A percentile compares a stretch with the other conserved stretches of the same genome.
phyloP scores from a whole-genome alignment of 345 rosid species.

The Eucalyptus tenuipes region DNA sequence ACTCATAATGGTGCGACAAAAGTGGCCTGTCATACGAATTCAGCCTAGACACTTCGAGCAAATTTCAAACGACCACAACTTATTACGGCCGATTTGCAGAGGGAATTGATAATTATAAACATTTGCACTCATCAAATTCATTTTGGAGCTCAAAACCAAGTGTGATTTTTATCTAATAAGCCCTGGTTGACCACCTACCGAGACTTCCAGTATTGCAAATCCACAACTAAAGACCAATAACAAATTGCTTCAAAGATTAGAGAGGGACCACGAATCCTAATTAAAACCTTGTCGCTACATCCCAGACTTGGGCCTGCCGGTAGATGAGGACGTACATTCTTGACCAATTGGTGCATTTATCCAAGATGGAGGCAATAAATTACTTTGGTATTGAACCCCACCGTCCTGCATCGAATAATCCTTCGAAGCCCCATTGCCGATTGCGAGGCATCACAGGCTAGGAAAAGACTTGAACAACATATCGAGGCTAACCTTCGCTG shows the following conservation, averaged over 20 bases:
- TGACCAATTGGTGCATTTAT: not conserved
- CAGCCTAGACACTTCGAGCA: too few species aligned
- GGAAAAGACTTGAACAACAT: not conserved
- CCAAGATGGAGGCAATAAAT: not conserved
- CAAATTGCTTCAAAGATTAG: not conserved
- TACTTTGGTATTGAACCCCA: not conserved
- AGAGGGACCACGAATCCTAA: not conserved
- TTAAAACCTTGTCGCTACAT: not conserved
- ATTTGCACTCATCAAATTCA: not conserved
- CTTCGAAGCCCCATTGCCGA: not conserved
- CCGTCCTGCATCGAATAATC: not conserved
- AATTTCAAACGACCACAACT: too few species aligned
- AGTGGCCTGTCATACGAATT: too few species aligned
- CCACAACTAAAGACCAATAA: too few species aligned
- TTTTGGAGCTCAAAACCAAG: not conserved
- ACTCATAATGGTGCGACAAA: too few species aligned
- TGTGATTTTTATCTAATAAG: not conserved
- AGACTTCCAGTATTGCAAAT: not conserved
- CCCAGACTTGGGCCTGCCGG: not conserved
- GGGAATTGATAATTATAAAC: not conserved
- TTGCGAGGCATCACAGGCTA: not conserved
- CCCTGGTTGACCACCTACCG: not conserved
- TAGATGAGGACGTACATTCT: not conserved
- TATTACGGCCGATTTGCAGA: not conserved
- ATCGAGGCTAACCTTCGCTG: not conserved